Evolutionary conservation across 2,329 filamentous ascomycete species (phyloP).

Genomic region (Coniochaeta sp.): DNA sequence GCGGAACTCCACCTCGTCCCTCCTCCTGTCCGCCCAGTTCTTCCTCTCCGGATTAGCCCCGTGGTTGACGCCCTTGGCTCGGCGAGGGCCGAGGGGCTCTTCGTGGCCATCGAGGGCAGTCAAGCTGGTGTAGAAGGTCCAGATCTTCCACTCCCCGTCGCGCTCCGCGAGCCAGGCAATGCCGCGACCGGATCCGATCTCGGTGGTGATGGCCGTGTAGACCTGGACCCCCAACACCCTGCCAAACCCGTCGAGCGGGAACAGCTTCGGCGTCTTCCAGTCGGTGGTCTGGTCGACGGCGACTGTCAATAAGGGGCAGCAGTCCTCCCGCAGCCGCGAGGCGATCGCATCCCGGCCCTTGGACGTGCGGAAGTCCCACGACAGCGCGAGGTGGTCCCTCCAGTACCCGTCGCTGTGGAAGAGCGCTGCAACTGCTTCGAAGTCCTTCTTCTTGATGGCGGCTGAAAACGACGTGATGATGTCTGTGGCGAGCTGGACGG

Average conservation of each 20-base stretch:
- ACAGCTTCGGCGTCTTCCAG: slow-evolving; percentile 29
- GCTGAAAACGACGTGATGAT: slow-evolving; percentile 30
- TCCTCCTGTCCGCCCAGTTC: slow-evolving; percentile 46
- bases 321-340: slow-evolving; percentile 20
- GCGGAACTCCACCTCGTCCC: slow-evolving; percentile 36
- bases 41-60: slow-evolving; percentile 35
- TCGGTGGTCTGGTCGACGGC: slow-evolving; percentile 30
- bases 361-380: slow-evolving; percentile 49
- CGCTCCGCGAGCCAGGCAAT: slow-evolving; percentile 35
- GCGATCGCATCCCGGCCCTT: slow-evolving; percentile 34
- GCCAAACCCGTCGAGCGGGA: slow-evolving; percentile 33
- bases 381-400: slow-evolving; percentile 50
- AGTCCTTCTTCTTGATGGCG: slow-evolving; percentile 24
- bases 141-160: slow-evolving; percentile 43
- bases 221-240: slow-evolving; percentile 40
- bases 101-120: slow-evolving; percentile 35
- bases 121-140: slow-evolving; percentile 46
- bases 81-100: slow-evolving; percentile 29
- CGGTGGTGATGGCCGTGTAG: slow-evolving; percentile 38
- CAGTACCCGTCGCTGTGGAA: slow-evolving; percentile 47
- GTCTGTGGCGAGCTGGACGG: slow-evolving; percentile 25
- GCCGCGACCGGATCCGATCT: slow-evolving; percentile 40
- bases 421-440: slow-evolving; percentile 26
- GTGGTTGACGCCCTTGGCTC: slow-evolving; percentile 41
- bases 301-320: slow-evolving; percentile 26